Base-by-base conservation (phyloP, 345 rosid genomes). In the Corchorus capsularis region DNA sequence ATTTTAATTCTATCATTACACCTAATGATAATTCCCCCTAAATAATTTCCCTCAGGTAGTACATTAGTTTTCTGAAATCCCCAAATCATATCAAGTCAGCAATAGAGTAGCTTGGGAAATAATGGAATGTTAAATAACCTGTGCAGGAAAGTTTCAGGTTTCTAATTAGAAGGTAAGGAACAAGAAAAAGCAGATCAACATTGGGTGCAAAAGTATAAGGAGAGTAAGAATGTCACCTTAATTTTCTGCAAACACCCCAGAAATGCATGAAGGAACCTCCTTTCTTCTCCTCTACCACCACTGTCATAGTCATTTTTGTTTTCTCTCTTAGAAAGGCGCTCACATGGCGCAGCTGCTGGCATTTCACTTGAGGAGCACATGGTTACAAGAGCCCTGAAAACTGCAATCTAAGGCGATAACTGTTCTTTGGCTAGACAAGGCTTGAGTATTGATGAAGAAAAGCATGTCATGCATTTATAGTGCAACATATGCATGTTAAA, bases 151-250 rank as follows among this genome's bases (percentile, higher is more conserved):
- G 43, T 39, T 39, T 39, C 43, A 39, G 43, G 43, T 65, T 75
- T 60, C 9, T 6, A n/a, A n/a, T n/a, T 60, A 13, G 32, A 22
- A 60, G 14, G 45, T 9, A 55, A n/a, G 4, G 5, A 16, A 6
- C 10, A 69, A 69, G 73, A 69, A 34, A 69, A 34, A 69, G 46
- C 34, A 34, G 46, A 52, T 50, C 10, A 34, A 76, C n/a, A 41
- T 8, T 3, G 39, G 41, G 59, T n/a, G 34, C 35, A 72, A 67
- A 60, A 50, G 19, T 27, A 6, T 37, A 61, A 50, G 22, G 17
- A 27, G 45, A 75, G 22, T 19, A 22, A 75, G 63, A 72, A 20
- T 49, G 61, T 72, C 57, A 80, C 77, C 70, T 80, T 76, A 64
- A 71, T 72, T 32, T 64, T 72, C 64, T 50, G 69, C 47, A 76